These are phyloP conservation scores for Fraxinus albicans DNA, from an alignment of 305 asterid species.

Conservation along the genomic window DNA sequence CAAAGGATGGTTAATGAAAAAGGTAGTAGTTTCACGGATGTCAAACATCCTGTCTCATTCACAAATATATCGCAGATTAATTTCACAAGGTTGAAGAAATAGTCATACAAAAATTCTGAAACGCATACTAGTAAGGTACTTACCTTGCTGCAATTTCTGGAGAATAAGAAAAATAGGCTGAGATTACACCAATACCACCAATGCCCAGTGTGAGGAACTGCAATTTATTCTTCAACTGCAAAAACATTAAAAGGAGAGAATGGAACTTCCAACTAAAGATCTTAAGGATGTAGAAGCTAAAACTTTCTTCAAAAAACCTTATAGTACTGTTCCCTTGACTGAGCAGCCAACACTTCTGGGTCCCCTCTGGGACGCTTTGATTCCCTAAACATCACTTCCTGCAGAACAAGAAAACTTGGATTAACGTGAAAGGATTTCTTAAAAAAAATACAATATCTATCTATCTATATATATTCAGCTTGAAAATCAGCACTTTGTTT, in stretches of 20 bases:
- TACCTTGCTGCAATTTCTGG: constrained; percentile 87
- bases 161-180: constrained; percentile 72
- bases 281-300: not conserved
- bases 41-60: not conserved
- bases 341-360: constrained; percentile 82
- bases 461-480: not conserved
- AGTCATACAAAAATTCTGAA: not conserved
- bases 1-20: not conserved
- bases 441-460: not conserved
- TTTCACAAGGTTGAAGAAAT: not conserved
- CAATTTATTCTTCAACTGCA: constrained; percentile 70
- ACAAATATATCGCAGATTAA: not conserved
- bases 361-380: constrained; percentile 64
- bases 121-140: constrained; percentile 5
- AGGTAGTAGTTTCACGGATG: not conserved
- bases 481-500: not conserved
- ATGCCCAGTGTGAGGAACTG: constrained; percentile 73
- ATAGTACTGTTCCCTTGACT: constrained; percentile 78
- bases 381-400: constrained; percentile 88
- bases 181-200: constrained; percentile 74
- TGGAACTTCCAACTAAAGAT: constrained; percentile 9
- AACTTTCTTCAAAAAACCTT: constrained; percentile 41
- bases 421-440: not conserved
- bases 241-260: not conserved
- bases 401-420: constrained; percentile 8